Conservation (phyloP, 257 asterid species). For the Solanum pinnatisectum region DNA sequence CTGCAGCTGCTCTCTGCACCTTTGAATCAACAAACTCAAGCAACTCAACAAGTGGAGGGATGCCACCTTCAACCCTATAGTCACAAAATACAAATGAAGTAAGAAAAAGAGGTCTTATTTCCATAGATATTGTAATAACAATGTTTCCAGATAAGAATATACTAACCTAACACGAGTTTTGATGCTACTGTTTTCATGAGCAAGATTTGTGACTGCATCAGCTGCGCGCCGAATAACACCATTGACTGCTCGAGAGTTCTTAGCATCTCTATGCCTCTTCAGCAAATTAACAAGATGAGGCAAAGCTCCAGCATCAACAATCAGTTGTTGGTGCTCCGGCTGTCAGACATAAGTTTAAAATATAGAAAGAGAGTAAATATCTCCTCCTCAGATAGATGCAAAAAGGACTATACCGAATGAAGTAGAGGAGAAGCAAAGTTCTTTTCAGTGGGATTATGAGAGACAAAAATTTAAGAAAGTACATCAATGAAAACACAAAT, state of each 20-base stretch:
- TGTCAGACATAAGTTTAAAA: constrained; percentile 16
- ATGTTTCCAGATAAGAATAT: not conserved
- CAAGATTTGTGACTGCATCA: constrained; percentile 96
- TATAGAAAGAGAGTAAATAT: not conserved
- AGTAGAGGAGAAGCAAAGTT: not conserved
- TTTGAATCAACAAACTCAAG: constrained; percentile 83
- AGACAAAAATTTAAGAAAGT: not conserved
- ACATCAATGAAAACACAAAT: not conserved
- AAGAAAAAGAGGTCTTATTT: not conserved
- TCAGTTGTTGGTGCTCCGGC: constrained; percentile 98
- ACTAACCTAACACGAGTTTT: constrained; percentile 84
- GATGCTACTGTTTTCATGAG: constrained; percentile 92
- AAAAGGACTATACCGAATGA: not conserved
- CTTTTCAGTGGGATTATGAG: not conserved
- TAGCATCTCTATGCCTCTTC: constrained; percentile 52
- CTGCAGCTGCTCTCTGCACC: constrained; percentile 99
- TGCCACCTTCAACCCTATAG: constrained; percentile 84
- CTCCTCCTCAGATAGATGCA: not conserved
- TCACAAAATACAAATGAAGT: not conserved
- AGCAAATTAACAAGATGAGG: constrained; percentile 84
- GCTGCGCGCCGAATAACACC: constrained; percentile 93
- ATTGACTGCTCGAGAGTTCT: constrained; percentile 67
- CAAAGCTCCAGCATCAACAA: constrained; percentile 95
- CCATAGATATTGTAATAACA: not conserved
- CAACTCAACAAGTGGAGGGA: constrained; percentile 97